Percentiles rank a stretch among this genome's conserved stretches.
These are phyloP conservation scores for Diaporthe sp. DNA, from an alignment of 2,329 filamentous ascomycete genomes.

Conservation along the genomic window DNA sequence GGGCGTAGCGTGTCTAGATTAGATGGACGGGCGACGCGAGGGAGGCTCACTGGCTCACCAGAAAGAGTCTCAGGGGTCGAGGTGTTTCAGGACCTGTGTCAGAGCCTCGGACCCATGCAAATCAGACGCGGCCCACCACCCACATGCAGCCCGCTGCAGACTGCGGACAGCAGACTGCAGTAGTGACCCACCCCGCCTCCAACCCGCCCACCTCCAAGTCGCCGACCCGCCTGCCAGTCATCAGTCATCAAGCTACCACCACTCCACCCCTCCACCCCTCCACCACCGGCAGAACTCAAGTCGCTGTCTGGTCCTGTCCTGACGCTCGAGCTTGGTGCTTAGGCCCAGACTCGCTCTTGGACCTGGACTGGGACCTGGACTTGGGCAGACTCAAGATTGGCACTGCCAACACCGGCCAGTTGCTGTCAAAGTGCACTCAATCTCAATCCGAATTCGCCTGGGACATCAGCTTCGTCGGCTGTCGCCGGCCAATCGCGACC, in stretches of 20 bases:
- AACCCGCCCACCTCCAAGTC: neutral
- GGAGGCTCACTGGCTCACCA: slow-evolving; percentile 26
- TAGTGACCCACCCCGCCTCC: slow-evolving; percentile 10
- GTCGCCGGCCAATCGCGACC: slow-evolving; percentile 25
- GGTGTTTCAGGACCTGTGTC: slow-evolving; percentile 35
- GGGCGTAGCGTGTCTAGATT: slow-evolving; percentile 21
- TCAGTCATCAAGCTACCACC: slow-evolving; percentile 8
- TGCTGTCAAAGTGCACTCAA: slow-evolving; percentile 32
- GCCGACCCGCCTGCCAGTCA: neutral
- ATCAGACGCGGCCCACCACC: slow-evolving; percentile 28
- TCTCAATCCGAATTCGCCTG: slow-evolving; percentile 23
- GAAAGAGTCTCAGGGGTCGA: slow-evolving; percentile 28
- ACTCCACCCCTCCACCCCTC: neutral
- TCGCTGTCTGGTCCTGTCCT: neutral
- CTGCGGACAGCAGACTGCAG: neutral
- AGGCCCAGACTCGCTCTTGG: neutral
- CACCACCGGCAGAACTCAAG: slow-evolving; percentile 16
- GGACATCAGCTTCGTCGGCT: slow-evolving; percentile 28
- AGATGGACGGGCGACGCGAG: slow-evolving; percentile 30
- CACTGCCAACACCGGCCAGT: slow-evolving; percentile 17
- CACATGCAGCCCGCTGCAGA: slow-evolving; percentile 25
- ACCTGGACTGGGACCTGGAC: neutral
- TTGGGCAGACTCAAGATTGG: slow-evolving; percentile 29
- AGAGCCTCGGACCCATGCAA: slow-evolving; percentile 34
- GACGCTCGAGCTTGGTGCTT: slow-evolving; percentile 8